Evolutionary conservation across 257 asterid species (phyloP), one percentile per base, ranked within the genome.

Genomic region (Verbena officinalis): DNA sequence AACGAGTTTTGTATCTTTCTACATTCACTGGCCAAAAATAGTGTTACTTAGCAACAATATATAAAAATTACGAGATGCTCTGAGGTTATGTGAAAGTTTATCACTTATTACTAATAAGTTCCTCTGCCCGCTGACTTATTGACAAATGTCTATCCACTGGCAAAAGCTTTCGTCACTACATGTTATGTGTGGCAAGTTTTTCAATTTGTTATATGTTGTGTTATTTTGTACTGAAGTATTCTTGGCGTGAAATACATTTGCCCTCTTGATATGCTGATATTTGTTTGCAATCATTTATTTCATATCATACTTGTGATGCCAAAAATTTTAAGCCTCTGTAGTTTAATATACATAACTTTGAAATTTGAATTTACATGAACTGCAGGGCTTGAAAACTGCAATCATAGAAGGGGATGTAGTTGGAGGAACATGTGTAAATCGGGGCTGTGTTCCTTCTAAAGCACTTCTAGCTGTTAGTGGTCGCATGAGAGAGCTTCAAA

Each of bases 381-480:
- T 71, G 60, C 82, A 90, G 97, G 97, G 97, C 55, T 73, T 90
- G 73, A 90, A 86, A 84, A 90, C 97, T 36, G 95, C 97, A 38
- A 88, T 90, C 42, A 67, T 90, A 59, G 97, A 90, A 77, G 97
- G 95, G 45, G 97, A 88, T 62, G 82, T 88, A 49, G 81, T 90
- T 23, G 97, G 97, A 45, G 97, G 97, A 60, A 90, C 97, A 19
- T 87, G 97, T 70, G 96, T 90, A 51, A 90, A 87, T 59, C 81
- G 97, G 79, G 96, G 96, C 23, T 86, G 96, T 46, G 96, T 87
- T 62, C 96, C 97, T 72, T 90, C 97, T 55, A 88, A 88, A 74
- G 96, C 96, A 52, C 96, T 88, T 71, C 85, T 88, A 58, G 95
- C 96, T 40, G 96, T 82, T 56, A 88, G 96, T 80, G 96, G 96